A percentile compares a stretch with the other conserved stretches of the same genome.
phyloP scores from a whole-genome alignment of 306 rosid species.

The Clitoria ternatea region DNA sequence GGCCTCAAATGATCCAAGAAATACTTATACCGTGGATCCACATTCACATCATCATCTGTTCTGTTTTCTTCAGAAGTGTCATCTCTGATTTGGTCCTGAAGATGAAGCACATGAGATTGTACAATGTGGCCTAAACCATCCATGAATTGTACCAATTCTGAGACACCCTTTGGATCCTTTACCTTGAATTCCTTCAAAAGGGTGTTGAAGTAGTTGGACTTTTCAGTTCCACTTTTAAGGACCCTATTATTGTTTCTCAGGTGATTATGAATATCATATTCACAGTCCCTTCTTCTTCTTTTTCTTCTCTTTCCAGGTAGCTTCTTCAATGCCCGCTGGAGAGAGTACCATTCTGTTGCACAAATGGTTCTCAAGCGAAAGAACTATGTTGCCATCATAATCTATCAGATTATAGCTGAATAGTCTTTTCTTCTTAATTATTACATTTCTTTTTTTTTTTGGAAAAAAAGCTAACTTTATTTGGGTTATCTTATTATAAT shows the following conservation, averaged over 20 bases:
- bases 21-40: neutral
- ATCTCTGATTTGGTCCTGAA: neutral
- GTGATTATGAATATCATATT: constrained; percentile 16
- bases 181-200: neutral
- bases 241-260: neutral
- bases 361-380: neutral
- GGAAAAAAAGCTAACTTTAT: neutral
- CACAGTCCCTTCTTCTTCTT: constrained; percentile 12
- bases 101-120: neutral
- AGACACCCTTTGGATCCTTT: neutral
- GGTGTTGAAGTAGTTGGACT: neutral
- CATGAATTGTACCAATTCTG: neutral
- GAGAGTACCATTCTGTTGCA: neutral
- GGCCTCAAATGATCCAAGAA: constrained; percentile 19
- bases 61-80: neutral
- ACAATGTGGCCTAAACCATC: neutral
- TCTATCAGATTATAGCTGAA: neutral
- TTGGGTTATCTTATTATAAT: neutral
- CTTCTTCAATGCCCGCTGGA: neutral
- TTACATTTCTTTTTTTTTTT: too few relatives aligned
- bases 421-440: neutral
- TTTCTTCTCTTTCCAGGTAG: neutral
- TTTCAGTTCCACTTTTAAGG: neutral
- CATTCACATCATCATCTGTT: neutral
- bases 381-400: neutral